Evolutionary conservation across 768 basidiomycete genomes (phyloP).

Genomic region (Sarcodon aspratus): DNA sequence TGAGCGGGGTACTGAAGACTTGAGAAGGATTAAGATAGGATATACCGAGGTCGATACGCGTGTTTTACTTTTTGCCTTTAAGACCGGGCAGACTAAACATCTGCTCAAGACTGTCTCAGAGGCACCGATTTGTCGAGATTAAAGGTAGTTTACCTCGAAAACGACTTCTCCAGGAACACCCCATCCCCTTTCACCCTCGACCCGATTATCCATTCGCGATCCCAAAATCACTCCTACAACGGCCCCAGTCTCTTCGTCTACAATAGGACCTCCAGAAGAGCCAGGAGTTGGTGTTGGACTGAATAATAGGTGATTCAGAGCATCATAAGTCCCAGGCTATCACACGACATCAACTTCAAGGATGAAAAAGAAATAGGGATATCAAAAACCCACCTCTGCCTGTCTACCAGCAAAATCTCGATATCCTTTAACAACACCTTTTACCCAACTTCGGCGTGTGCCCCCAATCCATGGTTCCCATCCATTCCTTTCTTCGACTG

Average conservation of each 20-base stretch:
- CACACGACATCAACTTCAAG: neutral
- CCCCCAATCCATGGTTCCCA: slow-evolving; percentile 44
- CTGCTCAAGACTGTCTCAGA: slow-evolving; percentile 14
- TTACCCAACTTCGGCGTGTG: slow-evolving; percentile 42
- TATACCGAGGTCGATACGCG: too few relatives aligned
- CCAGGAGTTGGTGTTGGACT: slow-evolving; percentile 45
- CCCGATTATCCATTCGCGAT: slow-evolving; percentile 40
- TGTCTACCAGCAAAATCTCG: slow-evolving; percentile 47
- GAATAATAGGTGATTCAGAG: slow-evolving; percentile 46
- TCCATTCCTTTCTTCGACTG: slow-evolving; percentile 19
- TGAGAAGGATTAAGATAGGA: too few relatives aligned
- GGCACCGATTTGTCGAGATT: neutral
- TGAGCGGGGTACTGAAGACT: too few relatives aligned
- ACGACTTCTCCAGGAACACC: slow-evolving; percentile 52
- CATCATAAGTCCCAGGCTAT: slow-evolving; percentile 61
- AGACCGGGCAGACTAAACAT: slow-evolving; percentile 46
- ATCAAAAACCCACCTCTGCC: slow-evolving; percentile 31
- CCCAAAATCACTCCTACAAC: slow-evolving; percentile 59
- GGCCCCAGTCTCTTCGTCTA: slow-evolving; percentile 47
- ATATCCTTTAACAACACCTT: slow-evolving; percentile 43
- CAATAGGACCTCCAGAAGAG: slow-evolving; percentile 60
- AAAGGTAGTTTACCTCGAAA: slow-evolving; percentile 37
- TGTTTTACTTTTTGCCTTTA: slow-evolving; percentile 9
- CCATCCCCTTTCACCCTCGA: slow-evolving; percentile 49
- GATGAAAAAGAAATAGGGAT: neutral